Base-by-base conservation (phyloP, 139 green algal genomes). In the Chlorella sp. region DNA sequence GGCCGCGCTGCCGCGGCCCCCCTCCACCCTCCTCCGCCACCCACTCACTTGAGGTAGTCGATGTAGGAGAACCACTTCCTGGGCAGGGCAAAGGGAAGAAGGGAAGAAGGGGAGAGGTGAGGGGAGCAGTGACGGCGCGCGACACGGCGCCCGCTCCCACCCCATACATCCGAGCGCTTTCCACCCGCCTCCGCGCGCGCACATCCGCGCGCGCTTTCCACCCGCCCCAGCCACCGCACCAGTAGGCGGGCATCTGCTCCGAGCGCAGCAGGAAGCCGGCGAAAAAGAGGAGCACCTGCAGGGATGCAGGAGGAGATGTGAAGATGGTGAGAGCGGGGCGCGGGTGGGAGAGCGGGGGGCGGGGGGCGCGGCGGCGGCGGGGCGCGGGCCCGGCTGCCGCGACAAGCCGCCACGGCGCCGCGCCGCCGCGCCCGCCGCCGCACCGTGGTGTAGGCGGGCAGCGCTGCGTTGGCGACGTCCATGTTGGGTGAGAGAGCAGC, bases 401-500 rank as follows among this genome's bases (percentile, higher is more conserved):
- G 33, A 19, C 3, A 41, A n/a, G n/a, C n/a, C n/a, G n/a, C n/a
- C n/a, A n/a, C n/a, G n/a, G n/a, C n/a, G n/a, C n/a, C n/a, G n/a
- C n/a, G n/a, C n/a, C n/a, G n/a, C n/a, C n/a, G n/a, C n/a, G n/a
- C n/a, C n/a, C n/a, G n/a, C n/a, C n/a, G n/a, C n/a, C 66, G 60
- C 66, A 73, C 66, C 27, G 66, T 53, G 3, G 66, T 53, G 14
- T 75, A 75, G 35, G 65, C 33, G 19, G 76, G 76, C 56, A 76
- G 76, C 9, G 84, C 74, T 1, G 88, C 87, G 74, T 97, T 97
- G n/a, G 92, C 91, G 0, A 93, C 84, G 48, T 95, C 92, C 87
- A 96, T 91, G 62, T 85, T 95, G 50, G 91, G 90, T 0, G 84
- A 87, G 6, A 97, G 43, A 3, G 91, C 86, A 27, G 89, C 91